phyloP scores from a whole-genome alignment of 2,329 filamentous ascomycete species.

The Fusarium sp. region DNA sequence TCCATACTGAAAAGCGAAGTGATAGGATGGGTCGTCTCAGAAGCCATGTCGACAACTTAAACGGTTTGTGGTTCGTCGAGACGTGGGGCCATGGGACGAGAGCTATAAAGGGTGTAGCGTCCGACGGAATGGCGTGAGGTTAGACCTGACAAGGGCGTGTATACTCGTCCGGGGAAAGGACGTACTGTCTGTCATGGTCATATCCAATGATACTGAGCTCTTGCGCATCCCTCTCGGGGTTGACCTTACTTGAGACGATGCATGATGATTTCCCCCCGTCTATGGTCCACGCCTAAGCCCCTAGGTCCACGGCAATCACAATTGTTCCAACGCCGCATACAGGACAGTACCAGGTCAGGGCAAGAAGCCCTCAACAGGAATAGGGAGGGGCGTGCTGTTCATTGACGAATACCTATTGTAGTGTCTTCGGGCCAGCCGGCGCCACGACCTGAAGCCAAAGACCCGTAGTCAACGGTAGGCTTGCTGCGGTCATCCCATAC shows the following conservation, averaged over 20 bases:
- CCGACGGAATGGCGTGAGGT: conserved; percentile 46
- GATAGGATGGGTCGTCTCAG: conserved; percentile 38
- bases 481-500: conserved; percentile 34
- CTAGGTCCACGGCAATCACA: conserved; percentile 39
- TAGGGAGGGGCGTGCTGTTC: conserved; percentile 20
- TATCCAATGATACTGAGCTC: conserved; percentile 28
- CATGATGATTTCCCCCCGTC: conserved; percentile 24
- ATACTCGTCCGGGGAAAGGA: conserved; percentile 40
- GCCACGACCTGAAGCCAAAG: conserved; percentile 36
- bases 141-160: conserved; percentile 33
- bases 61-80: conserved; percentile 37
- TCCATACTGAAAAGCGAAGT: conserved; percentile 23
- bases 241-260: conserved; percentile 35
- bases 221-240: conserved; percentile 25
- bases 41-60: conserved; percentile 24
- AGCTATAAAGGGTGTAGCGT: conserved; percentile 43
- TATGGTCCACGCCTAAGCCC: conserved; percentile 21
- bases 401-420: conserved; percentile 3
- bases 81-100: conserved; percentile 43
- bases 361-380: conserved; percentile 15
- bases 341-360: conserved; percentile 6
- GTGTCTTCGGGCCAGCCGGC: conserved; percentile 30
- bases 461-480: conserved; percentile 28
- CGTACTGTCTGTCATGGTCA: conserved; percentile 9
- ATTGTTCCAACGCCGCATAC: conserved; percentile 1